Evolutionary conservation across 2,329 filamentous ascomycete genomes (phyloP), one percentile per base, ranked within the genome.

Genomic region (Tolypocladium tropicale): DNA sequence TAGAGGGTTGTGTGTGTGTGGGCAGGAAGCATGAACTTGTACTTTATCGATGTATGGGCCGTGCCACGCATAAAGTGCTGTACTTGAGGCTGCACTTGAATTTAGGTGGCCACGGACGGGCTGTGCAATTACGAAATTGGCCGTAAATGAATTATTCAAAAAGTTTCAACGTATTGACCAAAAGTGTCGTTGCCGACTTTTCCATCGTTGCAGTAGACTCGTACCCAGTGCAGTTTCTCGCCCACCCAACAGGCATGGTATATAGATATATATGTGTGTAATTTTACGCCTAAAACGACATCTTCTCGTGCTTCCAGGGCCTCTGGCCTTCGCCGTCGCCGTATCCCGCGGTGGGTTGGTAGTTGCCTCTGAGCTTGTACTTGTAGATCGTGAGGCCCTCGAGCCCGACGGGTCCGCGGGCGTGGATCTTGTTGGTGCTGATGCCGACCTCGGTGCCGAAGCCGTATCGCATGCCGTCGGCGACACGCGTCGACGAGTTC

Each of bases 361-460:
- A 94, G 57, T 82, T 77, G 0, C 93, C 94, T 39, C 88, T 78
- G 60, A 99, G 80, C 71, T 94, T 84, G 77, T 96, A 99, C 77
- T 96, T 96, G 76, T 99, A 96, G 60, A 97, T 97, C 69, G 90
- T 96, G 70, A 99, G 73, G 0, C 94, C 94, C 67, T 97, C 94
- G 54, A 99, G 76, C 1, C 94, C 94, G 6, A 99, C 94, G 0
- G 94, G 94, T 0, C 94, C 94, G 53, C 94, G 79, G 1, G 90
- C 89, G 70, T 99, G 94, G 61, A 99, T 96, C 78, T 97, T 99
- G 78, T 96, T 99, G 53, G 94, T 99, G 75, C 89, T 95, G 73
- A 99, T 97, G 55, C 94, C 94, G 28, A 99, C 94, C 74, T 99
- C 94, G 0, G 94, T 97, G 52, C 94, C 94, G 72, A 99, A 99